phyloP scores from a whole-genome alignment of 306 rosid genomes.

The Mucuna pruriens region DNA sequence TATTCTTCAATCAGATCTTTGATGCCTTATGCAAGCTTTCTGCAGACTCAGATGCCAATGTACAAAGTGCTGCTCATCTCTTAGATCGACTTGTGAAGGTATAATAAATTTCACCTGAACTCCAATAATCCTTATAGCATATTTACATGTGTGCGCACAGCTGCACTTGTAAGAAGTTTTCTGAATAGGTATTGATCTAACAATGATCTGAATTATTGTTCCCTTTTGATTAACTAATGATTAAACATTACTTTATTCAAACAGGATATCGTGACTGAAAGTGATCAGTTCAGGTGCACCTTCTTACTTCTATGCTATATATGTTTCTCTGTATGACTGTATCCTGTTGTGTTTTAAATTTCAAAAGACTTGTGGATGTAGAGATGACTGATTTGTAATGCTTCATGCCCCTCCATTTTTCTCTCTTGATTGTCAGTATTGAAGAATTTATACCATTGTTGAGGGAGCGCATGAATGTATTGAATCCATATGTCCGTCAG shows the following conservation, averaged over 20 bases:
- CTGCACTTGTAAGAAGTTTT: background rate
- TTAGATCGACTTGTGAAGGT: constrained; percentile 98
- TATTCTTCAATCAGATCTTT: constrained; percentile 94
- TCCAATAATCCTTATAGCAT: background rate
- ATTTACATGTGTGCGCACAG: background rate
- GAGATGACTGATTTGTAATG: constrained; percentile 13
- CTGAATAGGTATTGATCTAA: constrained; percentile 18
- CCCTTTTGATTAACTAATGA: constrained; percentile 37
- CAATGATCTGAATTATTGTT: constrained; percentile 28
- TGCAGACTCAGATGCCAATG: constrained; percentile 93
- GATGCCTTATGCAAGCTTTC: constrained; percentile 99
- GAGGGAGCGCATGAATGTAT: constrained; percentile 98
- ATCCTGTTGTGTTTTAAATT: constrained; percentile 18
- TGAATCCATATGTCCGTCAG: constrained; percentile 96
- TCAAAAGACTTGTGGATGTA: constrained; percentile 16
- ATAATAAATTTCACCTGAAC: constrained; percentile 22
- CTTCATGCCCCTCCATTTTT: constrained; percentile 34
- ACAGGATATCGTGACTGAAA: constrained; percentile 99
- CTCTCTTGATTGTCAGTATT: constrained; percentile 58
- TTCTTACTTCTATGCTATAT: constrained; percentile 34
- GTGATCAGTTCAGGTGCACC: constrained; percentile 94
- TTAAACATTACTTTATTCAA: constrained; percentile 43
- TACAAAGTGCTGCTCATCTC: constrained; percentile 98
- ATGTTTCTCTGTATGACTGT: constrained; percentile 26
- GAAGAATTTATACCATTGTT: constrained; percentile 97